phyloP scores from a whole-genome alignment of 2,329 filamentous ascomycete genomes.

The Cladosporium oxysporum region DNA sequence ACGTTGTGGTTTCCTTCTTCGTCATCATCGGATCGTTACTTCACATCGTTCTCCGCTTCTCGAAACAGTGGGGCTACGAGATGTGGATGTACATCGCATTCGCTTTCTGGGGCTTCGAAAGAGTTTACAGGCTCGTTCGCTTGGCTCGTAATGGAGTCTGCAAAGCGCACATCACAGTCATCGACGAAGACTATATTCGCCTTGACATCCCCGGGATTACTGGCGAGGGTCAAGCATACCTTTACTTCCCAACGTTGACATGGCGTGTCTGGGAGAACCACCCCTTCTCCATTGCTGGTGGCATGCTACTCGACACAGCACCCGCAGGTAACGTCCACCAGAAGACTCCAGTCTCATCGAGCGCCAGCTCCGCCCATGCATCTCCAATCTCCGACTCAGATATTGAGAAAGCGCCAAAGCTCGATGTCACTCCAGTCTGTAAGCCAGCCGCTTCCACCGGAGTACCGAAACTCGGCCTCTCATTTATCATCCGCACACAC shows the following conservation, averaged over 20 bases:
- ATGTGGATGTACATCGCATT: constrained; percentile 49
- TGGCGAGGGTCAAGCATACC: constrained; percentile 47
- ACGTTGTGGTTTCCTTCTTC: constrained; percentile 47
- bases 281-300: constrained; percentile 50
- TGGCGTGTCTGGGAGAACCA: constrained; percentile 55
- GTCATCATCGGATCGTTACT: constrained; percentile 48
- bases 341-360: not conserved
- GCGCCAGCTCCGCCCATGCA: constrained; percentile 5
- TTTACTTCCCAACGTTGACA: constrained; percentile 53
- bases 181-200: constrained; percentile 39
- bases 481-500: constrained; percentile 41
- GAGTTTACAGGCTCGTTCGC: constrained; percentile 44
- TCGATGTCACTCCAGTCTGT: not conserved
- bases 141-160: constrained; percentile 43
- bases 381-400: constrained; percentile 3
- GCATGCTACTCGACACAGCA: constrained; percentile 28
- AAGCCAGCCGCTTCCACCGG: not conserved
- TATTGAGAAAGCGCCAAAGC: constrained; percentile 1
- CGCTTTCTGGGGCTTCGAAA: constrained; percentile 52
- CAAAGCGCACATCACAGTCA: constrained; percentile 41
- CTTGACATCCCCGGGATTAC: constrained; percentile 46
- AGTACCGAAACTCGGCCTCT: constrained; percentile 32
- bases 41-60: constrained; percentile 44
- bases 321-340: constrained; percentile 17
- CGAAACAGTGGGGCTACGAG: constrained; percentile 49